Percentiles rank a stretch among this genome's conserved stretches.
phyloP scores from a whole-genome alignment of 148 eudicot species.

The Hydrangea macrophylla region DNA sequence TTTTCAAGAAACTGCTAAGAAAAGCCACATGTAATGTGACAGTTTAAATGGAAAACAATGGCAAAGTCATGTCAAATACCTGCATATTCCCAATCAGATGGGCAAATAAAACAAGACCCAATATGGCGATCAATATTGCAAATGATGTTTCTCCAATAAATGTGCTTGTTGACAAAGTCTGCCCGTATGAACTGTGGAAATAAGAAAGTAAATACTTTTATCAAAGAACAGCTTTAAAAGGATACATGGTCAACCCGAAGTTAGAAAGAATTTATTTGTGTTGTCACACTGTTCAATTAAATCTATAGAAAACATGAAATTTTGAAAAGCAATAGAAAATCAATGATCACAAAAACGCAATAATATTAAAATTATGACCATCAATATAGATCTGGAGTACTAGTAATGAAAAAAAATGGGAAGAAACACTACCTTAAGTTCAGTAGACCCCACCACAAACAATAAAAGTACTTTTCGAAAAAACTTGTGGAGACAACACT shows the following conservation, averaged over 20 bases:
- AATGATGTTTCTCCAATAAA: conserved; percentile 84
- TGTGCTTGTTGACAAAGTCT: conserved; percentile 79
- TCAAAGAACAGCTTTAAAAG: not conserved
- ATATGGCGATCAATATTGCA: conserved; percentile 88
- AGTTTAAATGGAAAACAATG: not conserved
- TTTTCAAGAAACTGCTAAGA: too few relatives aligned
- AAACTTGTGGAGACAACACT: conserved; percentile 68
- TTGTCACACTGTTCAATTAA: not conserved
- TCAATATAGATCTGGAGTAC: not conserved
- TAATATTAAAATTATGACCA: not conserved
- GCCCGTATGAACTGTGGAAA: conserved; percentile 82
- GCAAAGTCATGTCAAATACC: not conserved
- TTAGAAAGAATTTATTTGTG: too few relatives aligned
- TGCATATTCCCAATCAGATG: conserved; percentile 8
- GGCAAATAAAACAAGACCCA: conserved; percentile 13
- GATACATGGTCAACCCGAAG: too few relatives aligned
- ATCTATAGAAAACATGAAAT: not conserved
- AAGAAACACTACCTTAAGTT: conserved; percentile 60
- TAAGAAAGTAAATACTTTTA: not conserved
- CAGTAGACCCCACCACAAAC: conserved; percentile 98
- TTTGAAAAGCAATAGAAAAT: not conserved
- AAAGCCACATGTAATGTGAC: not conserved
- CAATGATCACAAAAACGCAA: not conserved
- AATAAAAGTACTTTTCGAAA: conserved; percentile 79
- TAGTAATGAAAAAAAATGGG: not conserved